These are phyloP conservation scores for Cutaneotrichosporon sp. DNA, from an alignment of 1,284 basidiomycete species.

Conservation along the genomic window DNA sequence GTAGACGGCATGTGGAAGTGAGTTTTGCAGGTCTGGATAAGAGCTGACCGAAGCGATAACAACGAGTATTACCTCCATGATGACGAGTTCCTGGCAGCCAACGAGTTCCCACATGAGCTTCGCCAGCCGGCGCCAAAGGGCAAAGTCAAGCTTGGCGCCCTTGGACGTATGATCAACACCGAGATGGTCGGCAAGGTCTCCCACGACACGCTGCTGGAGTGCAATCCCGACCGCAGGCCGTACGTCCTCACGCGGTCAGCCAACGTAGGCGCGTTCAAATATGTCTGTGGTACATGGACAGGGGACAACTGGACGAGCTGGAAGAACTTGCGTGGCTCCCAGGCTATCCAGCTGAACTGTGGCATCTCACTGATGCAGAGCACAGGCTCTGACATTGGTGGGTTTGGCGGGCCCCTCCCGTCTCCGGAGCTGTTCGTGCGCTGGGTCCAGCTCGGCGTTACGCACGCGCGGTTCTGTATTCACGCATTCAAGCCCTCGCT, in stretches of 20 bases:
- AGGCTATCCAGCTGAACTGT: conserved; percentile 41
- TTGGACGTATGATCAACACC: conserved; percentile 49
- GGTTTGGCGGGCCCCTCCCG: conserved; percentile 50
- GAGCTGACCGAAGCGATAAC: conserved; percentile 43
- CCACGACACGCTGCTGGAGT: conserved; percentile 38
- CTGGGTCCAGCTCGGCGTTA: conserved; percentile 50
- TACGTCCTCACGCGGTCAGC: conserved; percentile 50
- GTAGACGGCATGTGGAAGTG: conserved; percentile 51
- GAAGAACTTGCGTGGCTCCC: conserved; percentile 49
- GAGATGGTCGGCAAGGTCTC: conserved; percentile 48
- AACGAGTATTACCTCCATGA: conserved; percentile 50
- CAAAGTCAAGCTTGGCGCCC: conserved; percentile 36
- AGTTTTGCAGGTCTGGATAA: conserved; percentile 10
- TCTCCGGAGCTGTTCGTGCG: conserved; percentile 48
- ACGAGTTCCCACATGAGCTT: conserved; percentile 25
- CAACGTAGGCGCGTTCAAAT: conserved; percentile 50
- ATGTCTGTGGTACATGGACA: conserved; percentile 48
- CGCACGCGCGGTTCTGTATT: conserved; percentile 47
- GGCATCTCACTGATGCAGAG: conserved; percentile 47
- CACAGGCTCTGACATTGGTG: conserved; percentile 47
- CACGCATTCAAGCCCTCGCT: conserved; percentile 51
- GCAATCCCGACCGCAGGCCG: conserved; percentile 39
- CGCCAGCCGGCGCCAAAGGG: conserved; percentile 20
- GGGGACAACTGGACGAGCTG: conserved; percentile 50
- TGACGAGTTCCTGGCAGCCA: conserved; percentile 38